Percentiles rank a stretch among this genome's conserved stretches.
Evolutionary conservation across 495 filamentous ascomycete genomes (phyloP).

Genomic region (Symbiotaphrina buchneri): DNA sequence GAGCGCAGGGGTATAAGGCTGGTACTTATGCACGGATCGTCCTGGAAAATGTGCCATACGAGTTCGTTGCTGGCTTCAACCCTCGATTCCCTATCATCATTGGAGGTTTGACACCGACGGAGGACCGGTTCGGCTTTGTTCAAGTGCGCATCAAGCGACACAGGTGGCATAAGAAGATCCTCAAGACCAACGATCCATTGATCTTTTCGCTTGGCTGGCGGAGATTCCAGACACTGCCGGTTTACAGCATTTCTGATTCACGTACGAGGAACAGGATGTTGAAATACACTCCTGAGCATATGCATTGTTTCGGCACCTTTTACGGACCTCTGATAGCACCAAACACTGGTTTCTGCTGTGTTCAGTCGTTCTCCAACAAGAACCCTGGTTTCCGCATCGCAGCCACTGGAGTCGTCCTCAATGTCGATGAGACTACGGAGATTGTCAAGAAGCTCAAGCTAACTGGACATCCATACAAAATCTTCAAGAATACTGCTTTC

Average conservation of each 20-base stretch:
- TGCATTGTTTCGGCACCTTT: conserved; percentile 93
- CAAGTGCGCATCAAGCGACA: conserved; percentile 93
- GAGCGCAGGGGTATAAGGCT: conserved; percentile 79
- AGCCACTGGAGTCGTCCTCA: conserved; percentile 78
- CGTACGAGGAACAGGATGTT: conserved; percentile 90
- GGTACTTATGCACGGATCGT: conserved; percentile 85
- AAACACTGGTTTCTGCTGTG: conserved; percentile 84
- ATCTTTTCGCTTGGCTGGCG: conserved; percentile 98
- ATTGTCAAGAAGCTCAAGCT: conserved; percentile 99
- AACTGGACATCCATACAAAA: conserved; percentile 79
- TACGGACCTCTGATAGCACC: conserved; percentile 88
- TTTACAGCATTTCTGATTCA: conserved; percentile 87
- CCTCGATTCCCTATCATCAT: conserved; percentile 70
- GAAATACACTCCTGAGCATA: conserved; percentile 93
- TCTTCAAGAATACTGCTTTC: conserved; percentile 98
- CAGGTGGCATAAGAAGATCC: conserved; percentile 96
- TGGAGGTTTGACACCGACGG: conserved; percentile 72
- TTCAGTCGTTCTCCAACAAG: conserved; percentile 74
- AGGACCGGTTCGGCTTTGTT: conserved; percentile 87
- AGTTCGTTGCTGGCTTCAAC: conserved; percentile 78
- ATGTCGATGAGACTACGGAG: conserved; percentile 80
- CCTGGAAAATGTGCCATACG: conserved; percentile 67
- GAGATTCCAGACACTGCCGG: conserved; percentile 73
- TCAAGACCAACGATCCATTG: conserved; percentile 91
- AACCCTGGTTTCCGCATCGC: conserved; percentile 84